Evolutionary conservation across 2,329 filamentous ascomycete genomes (phyloP), one percentile per base, ranked within the genome.

Genomic region (Drechmeria coniospora): DNA sequence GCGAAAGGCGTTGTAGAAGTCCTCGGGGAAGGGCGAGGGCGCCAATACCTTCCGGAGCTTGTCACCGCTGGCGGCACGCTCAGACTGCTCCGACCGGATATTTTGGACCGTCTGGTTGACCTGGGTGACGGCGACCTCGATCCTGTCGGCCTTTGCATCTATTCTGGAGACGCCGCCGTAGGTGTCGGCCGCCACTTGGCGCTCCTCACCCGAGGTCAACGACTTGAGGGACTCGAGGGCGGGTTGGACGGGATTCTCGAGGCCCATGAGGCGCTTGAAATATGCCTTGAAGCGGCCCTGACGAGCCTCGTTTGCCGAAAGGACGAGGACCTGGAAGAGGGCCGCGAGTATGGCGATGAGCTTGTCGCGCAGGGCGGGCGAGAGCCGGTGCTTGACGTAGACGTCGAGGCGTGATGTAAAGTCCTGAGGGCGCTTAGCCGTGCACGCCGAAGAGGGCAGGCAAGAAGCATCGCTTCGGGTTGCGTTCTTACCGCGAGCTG

Each of bases 181-280:
- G 0, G 54, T 62, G 29, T 62, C 56, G 4, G 58, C 60, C 10
- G 59, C 42, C 10, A 62, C 58, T 12, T 62, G 46, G 0, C 50
- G 38, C 29, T 51, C 51, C 32, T 64, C 60, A 8, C 48, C 51
- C 12, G 53, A 36, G 2, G 56, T 61, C 4, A 63, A 44, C 2
- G 43, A 45, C 16, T 53, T 50, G 13, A 64, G 48, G 14, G 45
- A 57, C 5, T 49, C 47, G 4, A 64, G 38, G 0, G 56, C 47
- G 3, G 41, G 50, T 8, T 53, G 45, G 1, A 62, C 53, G 2
- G 52, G 50, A 21, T 50, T 57, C 14, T 54, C 55, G 6, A 45
- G 45, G 5, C 54, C 53, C 10, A 59, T 42, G 2, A 63, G 39
- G 6, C 47, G 45, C 28, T 52, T 55, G 29, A 57, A 51, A 28